A percentile compares a stretch with the other conserved stretches of the same genome.
Evolutionary conservation across 768 basidiomycete genomes (phyloP).

Genomic region (Pleurotus ostreatus): DNA sequence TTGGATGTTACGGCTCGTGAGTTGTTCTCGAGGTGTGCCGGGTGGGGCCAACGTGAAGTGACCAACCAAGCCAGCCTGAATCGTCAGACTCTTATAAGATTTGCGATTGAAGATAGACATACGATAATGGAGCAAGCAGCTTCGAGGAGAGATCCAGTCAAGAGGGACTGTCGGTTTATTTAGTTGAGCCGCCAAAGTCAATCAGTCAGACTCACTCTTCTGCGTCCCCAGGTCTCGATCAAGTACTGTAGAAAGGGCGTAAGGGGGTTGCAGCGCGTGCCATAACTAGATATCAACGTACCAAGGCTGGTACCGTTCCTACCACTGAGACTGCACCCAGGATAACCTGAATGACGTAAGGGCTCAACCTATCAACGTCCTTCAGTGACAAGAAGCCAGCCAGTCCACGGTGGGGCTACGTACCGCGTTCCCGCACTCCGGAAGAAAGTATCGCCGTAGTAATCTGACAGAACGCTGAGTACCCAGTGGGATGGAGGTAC

Average conservation of each 20-base stretch:
- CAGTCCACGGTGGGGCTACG: constrained; percentile 12
- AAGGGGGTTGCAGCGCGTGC: too few species aligned
- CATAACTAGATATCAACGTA: constrained; percentile 18
- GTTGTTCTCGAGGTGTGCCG: constrained; percentile 38
- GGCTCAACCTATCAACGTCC: constrained; percentile 37
- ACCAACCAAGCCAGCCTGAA: constrained; percentile 64
- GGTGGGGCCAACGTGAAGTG: constrained; percentile 60
- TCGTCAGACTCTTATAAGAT: not conserved
- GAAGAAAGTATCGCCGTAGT: constrained; percentile 82
- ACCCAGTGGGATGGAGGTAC: not conserved
- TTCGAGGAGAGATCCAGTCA: constrained; percentile 60
- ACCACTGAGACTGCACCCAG: constrained; percentile 72
- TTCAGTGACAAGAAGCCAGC: not conserved
- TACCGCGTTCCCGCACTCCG: constrained; percentile 64
- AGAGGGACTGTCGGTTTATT: constrained; percentile 42
- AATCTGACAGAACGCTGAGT: constrained; percentile 40
- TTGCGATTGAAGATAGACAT: constrained; percentile 12
- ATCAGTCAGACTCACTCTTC: constrained; percentile 37
- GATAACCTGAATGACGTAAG: constrained; percentile 74
- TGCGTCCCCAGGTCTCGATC: constrained; percentile 74
- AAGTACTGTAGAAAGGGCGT: constrained; percentile 30
- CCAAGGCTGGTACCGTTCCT: constrained; percentile 68
- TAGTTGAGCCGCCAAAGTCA: not conserved
- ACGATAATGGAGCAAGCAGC: constrained; percentile 62
- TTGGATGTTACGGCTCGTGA: constrained; percentile 52